Percentiles rank a stretch among this genome's conserved stretches.
These are phyloP conservation scores for Cutaneotrichosporon cutaneum DNA, from an alignment of 1,284 basidiomycete genomes.

Conservation along the genomic window DNA sequence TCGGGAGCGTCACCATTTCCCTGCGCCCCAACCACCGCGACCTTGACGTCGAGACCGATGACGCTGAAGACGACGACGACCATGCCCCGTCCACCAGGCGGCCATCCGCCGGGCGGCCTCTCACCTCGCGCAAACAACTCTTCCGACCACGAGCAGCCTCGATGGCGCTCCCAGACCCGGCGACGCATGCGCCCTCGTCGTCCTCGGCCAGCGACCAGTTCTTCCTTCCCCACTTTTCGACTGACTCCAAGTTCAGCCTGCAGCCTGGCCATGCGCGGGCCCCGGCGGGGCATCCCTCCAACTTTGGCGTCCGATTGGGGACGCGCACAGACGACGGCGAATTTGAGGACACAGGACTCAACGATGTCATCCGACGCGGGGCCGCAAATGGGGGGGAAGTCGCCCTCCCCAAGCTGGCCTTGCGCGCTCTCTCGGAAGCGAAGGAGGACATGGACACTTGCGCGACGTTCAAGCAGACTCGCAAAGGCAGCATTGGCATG, in stretches of 20 bases:
- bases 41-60: conserved; percentile 25
- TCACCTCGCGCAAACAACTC: conserved; percentile 10
- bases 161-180: conserved; percentile 24
- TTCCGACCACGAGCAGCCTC: conserved; percentile 35
- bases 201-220: conserved; percentile 24
- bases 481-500: conserved; percentile 54
- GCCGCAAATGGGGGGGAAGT: conserved; percentile 38
- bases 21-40: conserved; percentile 25
- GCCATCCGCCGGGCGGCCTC: conserved; percentile 10
- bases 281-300: conserved; percentile 1
- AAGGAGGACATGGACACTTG: conserved; percentile 41
- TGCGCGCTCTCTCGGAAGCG: conserved; percentile 46
- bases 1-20: conserved; percentile 39
- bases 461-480: conserved; percentile 43
- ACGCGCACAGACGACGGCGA: conserved; percentile 44
- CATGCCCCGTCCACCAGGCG: background rate
- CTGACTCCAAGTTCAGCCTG: conserved; percentile 50
- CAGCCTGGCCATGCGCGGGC: conserved; percentile 10
- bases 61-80: conserved; percentile 15
- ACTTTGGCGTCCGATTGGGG: conserved; percentile 44
- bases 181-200: background rate
- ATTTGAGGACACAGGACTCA: conserved; percentile 43
- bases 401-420: conserved; percentile 43
- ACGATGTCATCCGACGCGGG: conserved; percentile 47
- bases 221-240: conserved; percentile 49